These are phyloP conservation scores for Ophiostoma novo-ulmi DNA, from an alignment of 2,329 filamentous ascomycete species.

Conservation along the genomic window DNA sequence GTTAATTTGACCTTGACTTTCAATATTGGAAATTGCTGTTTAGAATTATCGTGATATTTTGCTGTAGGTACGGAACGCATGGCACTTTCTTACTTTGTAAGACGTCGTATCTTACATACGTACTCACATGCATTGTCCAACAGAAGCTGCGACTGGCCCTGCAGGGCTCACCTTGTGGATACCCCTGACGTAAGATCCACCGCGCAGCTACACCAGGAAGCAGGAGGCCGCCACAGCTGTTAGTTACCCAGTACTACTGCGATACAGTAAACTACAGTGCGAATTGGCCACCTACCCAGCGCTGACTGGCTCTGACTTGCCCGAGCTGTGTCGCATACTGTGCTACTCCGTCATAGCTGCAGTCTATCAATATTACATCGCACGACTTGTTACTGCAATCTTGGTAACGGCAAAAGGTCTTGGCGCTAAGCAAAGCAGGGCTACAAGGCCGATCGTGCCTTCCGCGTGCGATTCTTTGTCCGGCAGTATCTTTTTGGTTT, in stretches of 20 bases:
- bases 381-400: neutral
- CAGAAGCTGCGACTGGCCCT: conserved; percentile 5
- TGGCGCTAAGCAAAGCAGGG: neutral
- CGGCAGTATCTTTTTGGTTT: neutral
- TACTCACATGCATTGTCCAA: neutral
- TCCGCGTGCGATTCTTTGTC: conserved; percentile 6
- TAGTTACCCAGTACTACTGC: neutral
- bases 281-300: neutral
- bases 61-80: neutral
- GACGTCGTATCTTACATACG: neutral
- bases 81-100: neutral
- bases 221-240: conserved; percentile 9
- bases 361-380: neutral
- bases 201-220: neutral
- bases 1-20: neutral
- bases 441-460: neutral
- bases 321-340: conserved; percentile 12
- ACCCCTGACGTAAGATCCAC: conserved; percentile 14
- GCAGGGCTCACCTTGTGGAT: conserved; percentile 1
- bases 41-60: neutral
- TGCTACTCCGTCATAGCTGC: conserved; percentile 2
- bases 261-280: neutral
- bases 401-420: neutral
- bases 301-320: neutral
- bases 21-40: neutral